Evolutionary conservation across 306 rosid species (phyloP).

Genomic region (Cucurbita pepo): DNA sequence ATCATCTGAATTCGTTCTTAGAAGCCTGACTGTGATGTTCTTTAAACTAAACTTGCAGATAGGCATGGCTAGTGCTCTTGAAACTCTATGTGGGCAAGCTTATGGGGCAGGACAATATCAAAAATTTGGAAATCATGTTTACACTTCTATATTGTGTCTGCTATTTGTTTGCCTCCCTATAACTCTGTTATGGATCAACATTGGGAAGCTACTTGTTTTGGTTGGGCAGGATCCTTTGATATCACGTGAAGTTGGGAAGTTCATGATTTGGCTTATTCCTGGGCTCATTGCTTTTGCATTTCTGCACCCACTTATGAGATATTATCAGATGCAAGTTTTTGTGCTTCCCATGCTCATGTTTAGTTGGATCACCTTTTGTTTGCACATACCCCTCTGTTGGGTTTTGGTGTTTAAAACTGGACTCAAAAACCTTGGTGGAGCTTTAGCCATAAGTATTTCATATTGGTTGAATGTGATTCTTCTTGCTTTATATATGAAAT

Average conservation of each 20-base stretch:
- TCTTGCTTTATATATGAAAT: slow-evolving; percentile 38
- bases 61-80: slow-evolving; percentile 31
- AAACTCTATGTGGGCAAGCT: slow-evolving; percentile 33
- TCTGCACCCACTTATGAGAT: slow-evolving; percentile 43
- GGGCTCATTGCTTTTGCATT: slow-evolving; percentile 54
- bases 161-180: slow-evolving; percentile 38
- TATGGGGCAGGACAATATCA: slow-evolving; percentile 28
- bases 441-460: slow-evolving; percentile 50
- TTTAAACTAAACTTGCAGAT: slow-evolving; percentile 9
- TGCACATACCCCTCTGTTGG: slow-evolving; percentile 59
- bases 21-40: background rate
- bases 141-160: slow-evolving; percentile 32
- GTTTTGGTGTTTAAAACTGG: slow-evolving; percentile 44
- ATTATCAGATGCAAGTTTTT: slow-evolving; percentile 59
- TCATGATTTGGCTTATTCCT: slow-evolving; percentile 49
- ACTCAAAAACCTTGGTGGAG: slow-evolving; percentile 45
- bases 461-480: slow-evolving; percentile 51
- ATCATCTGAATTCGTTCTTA: background rate
- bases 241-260: slow-evolving; percentile 49
- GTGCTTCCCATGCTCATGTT: slow-evolving; percentile 39
- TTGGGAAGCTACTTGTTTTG: slow-evolving; percentile 34
- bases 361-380: slow-evolving; percentile 21
- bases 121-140: slow-evolving; percentile 17
- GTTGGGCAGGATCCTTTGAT: slow-evolving; percentile 74
- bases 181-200: slow-evolving; percentile 41